A percentile compares a stretch with the other conserved stretches of the same genome.
Evolutionary conservation across 306 rosid genomes (phyloP).

Genomic region (Canavalia ensiformis): DNA sequence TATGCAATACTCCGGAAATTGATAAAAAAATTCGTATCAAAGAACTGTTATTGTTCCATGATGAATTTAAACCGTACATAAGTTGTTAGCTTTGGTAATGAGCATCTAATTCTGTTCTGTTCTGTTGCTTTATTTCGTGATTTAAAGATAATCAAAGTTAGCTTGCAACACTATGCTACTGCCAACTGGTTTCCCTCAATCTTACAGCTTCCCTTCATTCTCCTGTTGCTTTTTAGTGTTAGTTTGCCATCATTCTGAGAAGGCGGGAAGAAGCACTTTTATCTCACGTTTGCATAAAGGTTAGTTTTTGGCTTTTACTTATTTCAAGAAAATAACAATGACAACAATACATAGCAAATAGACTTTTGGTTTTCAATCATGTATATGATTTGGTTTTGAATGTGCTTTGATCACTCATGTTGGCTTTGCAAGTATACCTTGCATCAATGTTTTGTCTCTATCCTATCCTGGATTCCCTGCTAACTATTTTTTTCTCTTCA

Average conservation of each 20-base stretch:
- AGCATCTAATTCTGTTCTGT: conserved; percentile 50
- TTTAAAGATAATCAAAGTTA: conserved; percentile 46
- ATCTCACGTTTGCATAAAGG: conserved; percentile 44
- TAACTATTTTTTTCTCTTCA: conserved; percentile 7
- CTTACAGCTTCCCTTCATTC: conserved; percentile 37
- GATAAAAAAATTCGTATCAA: background rate
- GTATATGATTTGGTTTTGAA: background rate
- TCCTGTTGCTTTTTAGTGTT: conserved; percentile 41
- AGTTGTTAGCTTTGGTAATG: conserved; percentile 37
- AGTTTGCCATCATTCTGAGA: conserved; percentile 31
- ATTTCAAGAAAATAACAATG: conserved; percentile 28
- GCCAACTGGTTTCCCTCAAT: conserved; percentile 41
- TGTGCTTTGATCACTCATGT: conserved; percentile 33
- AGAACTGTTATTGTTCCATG: conserved; percentile 16
- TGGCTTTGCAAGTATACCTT: conserved; percentile 37
- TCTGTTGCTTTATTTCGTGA: conserved; percentile 49
- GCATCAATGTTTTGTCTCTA: conserved; percentile 22
- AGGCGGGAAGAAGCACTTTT: conserved; percentile 31
- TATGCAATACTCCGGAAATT: no score
- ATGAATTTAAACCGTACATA: conserved; percentile 33
- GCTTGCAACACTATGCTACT: conserved; percentile 44
- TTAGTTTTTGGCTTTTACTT: conserved; percentile 32
- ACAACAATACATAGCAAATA: background rate
- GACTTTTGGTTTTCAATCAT: background rate
- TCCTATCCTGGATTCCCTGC: conserved; percentile 27